These are phyloP conservation scores for Tarenaya hassleriana DNA, from an alignment of 345 rosid species.

Conservation along the genomic window DNA sequence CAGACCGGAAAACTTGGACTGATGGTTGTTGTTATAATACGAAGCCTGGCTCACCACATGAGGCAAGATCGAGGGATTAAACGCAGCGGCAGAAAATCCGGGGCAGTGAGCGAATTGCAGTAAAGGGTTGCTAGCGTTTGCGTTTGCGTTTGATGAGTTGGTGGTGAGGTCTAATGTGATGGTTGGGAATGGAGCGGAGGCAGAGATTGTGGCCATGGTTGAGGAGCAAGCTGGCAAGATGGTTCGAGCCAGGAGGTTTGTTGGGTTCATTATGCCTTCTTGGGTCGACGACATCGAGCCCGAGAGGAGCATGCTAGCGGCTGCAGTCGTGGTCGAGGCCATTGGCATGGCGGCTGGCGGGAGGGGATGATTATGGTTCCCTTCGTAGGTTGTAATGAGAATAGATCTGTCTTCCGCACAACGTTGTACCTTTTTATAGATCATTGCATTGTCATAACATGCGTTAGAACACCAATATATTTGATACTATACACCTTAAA, in stretches of 20 bases:
- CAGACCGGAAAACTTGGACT: slow-evolving; percentile 85
- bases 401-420: slow-evolving; percentile 92
- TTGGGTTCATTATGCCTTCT: slow-evolving; percentile 79
- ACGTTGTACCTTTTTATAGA: slow-evolving; percentile 63
- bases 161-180: slow-evolving; percentile 87
- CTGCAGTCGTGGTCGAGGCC: slow-evolving; percentile 97
- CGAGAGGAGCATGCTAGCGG: slow-evolving; percentile 86
- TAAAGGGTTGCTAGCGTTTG: slow-evolving; percentile 21
- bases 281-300: slow-evolving; percentile 96
- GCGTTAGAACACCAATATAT: no score
- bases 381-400: slow-evolving; percentile 92
- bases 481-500: no score
- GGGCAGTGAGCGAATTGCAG: slow-evolving; percentile 30
- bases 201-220: slow-evolving; percentile 93
- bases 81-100: slow-evolving; percentile 12
- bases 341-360: slow-evolving; percentile 98
- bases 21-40: slow-evolving; percentile 45
- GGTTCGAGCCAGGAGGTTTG: slow-evolving; percentile 81
- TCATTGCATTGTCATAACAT: slow-evolving; percentile 10
- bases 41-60: slow-evolving; percentile 61
- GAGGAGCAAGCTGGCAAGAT: slow-evolving; percentile 88
- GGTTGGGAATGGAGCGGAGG: slow-evolving; percentile 97
- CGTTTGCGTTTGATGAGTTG: slow-evolving; percentile 37
- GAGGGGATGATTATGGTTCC: slow-evolving; percentile 93
- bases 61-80: slow-evolving; percentile 32